A percentile compares a stretch with the other conserved stretches of the same genome.
Evolutionary conservation across 139 green algal genomes (phyloP).

Genomic region (Chlorella sp.): DNA sequence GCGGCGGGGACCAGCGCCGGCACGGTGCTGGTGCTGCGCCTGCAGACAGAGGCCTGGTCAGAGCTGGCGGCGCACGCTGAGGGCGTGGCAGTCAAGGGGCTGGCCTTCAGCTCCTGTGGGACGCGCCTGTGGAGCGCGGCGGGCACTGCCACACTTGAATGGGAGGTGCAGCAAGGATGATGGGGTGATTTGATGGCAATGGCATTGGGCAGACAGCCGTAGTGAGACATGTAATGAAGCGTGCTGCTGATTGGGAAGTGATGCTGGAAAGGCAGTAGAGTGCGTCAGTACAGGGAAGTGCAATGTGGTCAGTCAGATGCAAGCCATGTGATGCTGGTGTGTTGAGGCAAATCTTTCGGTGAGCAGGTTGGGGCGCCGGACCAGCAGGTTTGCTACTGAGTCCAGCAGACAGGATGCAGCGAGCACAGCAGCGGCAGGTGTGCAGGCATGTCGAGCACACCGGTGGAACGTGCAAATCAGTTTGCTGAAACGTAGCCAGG

Average conservation of each 20-base stretch:
- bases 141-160: conserved; percentile 4
- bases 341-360: too few species aligned
- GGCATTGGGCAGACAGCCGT: background rate
- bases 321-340: too few species aligned
- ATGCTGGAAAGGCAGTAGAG: background rate
- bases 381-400: too few species aligned
- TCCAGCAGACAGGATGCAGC: background rate
- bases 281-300: background rate
- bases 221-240: background rate
- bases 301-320: too few species aligned
- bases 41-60: conserved; percentile 32
- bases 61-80: conserved; percentile 15
- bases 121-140: background rate
- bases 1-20: conserved; percentile 10
- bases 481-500: too few species aligned
- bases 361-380: too few species aligned
- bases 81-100: background rate
- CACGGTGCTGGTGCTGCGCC: conserved; percentile 29
- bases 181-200: background rate
- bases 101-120: conserved; percentile 23
- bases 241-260: background rate
- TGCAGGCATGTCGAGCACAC: background rate
- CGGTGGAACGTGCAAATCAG: too few species aligned
- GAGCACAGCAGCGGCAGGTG: background rate
- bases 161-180: background rate